Conservation (phyloP, 2,329 filamentous ascomycete genomes). For the Sclerotinia trifoliorum region DNA sequence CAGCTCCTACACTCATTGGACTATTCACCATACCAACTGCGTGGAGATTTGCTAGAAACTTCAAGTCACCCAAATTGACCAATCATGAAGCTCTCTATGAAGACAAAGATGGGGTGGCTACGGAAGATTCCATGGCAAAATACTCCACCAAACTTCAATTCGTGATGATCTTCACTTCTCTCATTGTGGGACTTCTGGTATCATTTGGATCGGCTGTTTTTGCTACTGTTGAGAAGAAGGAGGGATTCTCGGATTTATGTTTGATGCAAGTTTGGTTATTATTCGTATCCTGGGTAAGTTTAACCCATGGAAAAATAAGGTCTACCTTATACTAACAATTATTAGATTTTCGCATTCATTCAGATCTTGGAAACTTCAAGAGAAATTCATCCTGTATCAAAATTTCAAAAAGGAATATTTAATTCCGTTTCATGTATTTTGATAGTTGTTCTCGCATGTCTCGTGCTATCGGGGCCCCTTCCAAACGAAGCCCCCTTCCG, state of each 20-base stretch:
- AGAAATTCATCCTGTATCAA: conserved; percentile 22
- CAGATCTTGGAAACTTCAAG: conserved; percentile 30
- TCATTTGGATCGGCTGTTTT: conserved; percentile 57
- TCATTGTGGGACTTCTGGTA: conserved; percentile 50
- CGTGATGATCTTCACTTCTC: conserved; percentile 50
- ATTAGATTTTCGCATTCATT: conserved; percentile 49
- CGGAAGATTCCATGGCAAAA: conserved; percentile 56
- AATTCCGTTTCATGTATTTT: conserved; percentile 27
- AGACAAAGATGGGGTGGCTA: conserved; percentile 67
- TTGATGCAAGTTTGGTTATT: conserved; percentile 57
- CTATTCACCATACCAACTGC: conserved; percentile 31
- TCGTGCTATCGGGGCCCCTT: conserved; percentile 14
- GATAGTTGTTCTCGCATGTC: conserved; percentile 24
- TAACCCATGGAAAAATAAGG: neutral
- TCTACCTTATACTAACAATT: neutral
- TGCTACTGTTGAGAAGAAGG: conserved; percentile 43
- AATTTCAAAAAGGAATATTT: conserved; percentile 26
- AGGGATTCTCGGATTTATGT: conserved; percentile 30
- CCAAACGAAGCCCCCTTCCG: neutral
- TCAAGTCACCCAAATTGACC: conserved; percentile 26
- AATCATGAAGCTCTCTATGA: conserved; percentile 48
- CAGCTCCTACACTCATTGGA: conserved; percentile 21
- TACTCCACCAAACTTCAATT: conserved; percentile 62
- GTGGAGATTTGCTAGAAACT: conserved; percentile 28
- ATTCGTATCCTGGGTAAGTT: conserved; percentile 60